Percentiles rank a stretch among this genome's conserved stretches.
These are phyloP conservation scores for Solanum pinnatisectum DNA, from an alignment of 257 asterid genomes.

Conservation along the genomic window DNA sequence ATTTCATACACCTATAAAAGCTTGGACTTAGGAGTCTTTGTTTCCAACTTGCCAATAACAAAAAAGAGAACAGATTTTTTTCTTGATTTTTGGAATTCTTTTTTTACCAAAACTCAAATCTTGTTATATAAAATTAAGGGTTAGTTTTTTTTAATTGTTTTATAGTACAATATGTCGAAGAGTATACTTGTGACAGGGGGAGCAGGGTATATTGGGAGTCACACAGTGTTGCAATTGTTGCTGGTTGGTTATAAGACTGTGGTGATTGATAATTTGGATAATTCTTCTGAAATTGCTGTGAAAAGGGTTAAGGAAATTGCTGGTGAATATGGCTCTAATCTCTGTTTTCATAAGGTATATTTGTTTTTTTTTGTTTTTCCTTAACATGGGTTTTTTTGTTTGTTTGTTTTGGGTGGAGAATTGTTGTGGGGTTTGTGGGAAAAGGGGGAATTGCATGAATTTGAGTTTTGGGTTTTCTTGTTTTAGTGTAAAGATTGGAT, in stretches of 20 bases:
- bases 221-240: slow-evolving; percentile 79
- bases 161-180: slow-evolving; percentile 12
- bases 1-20: not conserved
- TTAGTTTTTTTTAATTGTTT: not conserved
- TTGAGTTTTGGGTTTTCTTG: not conserved
- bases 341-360: slow-evolving; percentile 60
- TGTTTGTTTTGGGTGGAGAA: not conserved
- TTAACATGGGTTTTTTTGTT: not conserved
- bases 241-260: slow-evolving; percentile 64
- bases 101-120: not conserved
- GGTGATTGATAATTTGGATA: slow-evolving; percentile 84
- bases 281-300: slow-evolving; percentile 64
- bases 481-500: not conserved
- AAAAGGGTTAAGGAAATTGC: slow-evolving; percentile 70
- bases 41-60: not conserved
- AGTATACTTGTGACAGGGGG: slow-evolving; percentile 57
- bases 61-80: not conserved
- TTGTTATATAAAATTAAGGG: not conserved
- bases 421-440: not conserved
- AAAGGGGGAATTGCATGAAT: not conserved
- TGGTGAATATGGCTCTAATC: slow-evolving; percentile 47
- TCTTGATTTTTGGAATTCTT: not conserved
- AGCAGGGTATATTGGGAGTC: slow-evolving; percentile 65
- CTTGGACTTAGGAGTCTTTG: not conserved
- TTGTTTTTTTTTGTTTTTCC: not conserved